A percentile compares a stretch with the other conserved stretches of the same genome.
phyloP scores from a whole-genome alignment of 2,329 filamentous ascomycete genomes.

The Herpomyces periplanetae region DNA sequence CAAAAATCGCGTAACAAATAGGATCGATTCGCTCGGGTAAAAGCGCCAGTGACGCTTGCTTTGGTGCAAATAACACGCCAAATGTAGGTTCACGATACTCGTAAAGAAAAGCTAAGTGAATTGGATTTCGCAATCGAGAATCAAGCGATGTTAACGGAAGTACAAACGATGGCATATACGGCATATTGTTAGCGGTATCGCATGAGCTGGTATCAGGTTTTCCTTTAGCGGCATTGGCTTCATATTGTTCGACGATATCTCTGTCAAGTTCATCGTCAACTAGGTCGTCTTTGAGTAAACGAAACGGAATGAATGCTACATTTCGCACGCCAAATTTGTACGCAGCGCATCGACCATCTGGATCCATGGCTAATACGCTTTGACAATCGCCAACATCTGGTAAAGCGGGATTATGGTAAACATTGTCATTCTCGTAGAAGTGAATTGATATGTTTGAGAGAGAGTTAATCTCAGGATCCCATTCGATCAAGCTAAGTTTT shows the following conservation, averaged over 20 bases:
- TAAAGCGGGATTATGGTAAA: slow-evolving; percentile 44
- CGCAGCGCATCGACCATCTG: slow-evolving; percentile 62
- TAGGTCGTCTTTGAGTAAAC: slow-evolving; percentile 46
- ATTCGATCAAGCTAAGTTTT: slow-evolving; percentile 67
- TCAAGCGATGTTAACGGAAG: slow-evolving; percentile 61
- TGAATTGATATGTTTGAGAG: slow-evolving; percentile 76
- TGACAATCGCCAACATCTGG: slow-evolving; percentile 30
- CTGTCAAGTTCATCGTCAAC: slow-evolving; percentile 72
- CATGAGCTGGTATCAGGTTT: slow-evolving; percentile 7
- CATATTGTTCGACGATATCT: slow-evolving; percentile 26
- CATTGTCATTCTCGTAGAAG: slow-evolving; percentile 83
- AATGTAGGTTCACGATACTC: slow-evolving; percentile 95
- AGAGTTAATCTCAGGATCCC: slow-evolving; percentile 40
- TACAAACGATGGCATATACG: slow-evolving; percentile 70
- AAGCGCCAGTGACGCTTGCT: slow-evolving; percentile 30
- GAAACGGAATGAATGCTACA: slow-evolving; percentile 71
- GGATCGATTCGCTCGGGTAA: slow-evolving; percentile 38
- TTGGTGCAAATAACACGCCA: slow-evolving; percentile 48
- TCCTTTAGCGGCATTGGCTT: slow-evolving; percentile 5
- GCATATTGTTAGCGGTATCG: slow-evolving; percentile 13
- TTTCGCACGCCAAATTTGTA: slow-evolving; percentile 66
- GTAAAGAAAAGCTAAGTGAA: slow-evolving; percentile 68
- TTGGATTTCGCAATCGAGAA: slow-evolving; percentile 44
- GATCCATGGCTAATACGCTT: slow-evolving; percentile 55
- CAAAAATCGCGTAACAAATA: slow-evolving; percentile 70